Base-by-base conservation (phyloP, 495 filamentous ascomycete genomes). In the Aspergillus campestris region DNA sequence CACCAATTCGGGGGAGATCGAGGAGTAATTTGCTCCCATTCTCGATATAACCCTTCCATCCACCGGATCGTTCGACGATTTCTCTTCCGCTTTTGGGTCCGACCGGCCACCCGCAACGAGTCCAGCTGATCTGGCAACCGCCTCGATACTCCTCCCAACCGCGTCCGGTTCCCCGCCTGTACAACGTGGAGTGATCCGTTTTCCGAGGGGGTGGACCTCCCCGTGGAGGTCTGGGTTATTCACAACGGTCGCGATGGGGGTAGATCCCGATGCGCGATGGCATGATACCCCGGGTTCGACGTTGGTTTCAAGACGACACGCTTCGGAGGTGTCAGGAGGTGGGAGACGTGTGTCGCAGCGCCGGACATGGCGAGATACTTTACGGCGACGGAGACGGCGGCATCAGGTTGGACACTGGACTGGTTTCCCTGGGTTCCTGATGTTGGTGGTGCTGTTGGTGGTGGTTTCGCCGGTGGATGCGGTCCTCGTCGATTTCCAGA, bases 401-500 rank as follows among this genome's bases (percentile, higher is more conserved):
- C 12, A 15, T 29, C 53, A 48, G 45, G 5, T 31, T 43, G 13
- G 13, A 15, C 18, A 15, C 18, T 13, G 48, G 53, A 11, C 49
- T 49, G n/a, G 31, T 24, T 5, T 53, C 44, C 18, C 18, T 24
- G 18, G 18, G 18, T 24, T 24, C 4, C 18, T 24, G 49, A 36
- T 44, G 39, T 28, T 53, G 47, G 54, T 64, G 14, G 35, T 57
- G 28, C 13, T 65, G 12, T 29, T 61, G 4, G 48, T 39, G 2
- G 44, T 53, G 37, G 48, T 48, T 3, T 58, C 55, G 18, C 56
- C 64, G 11, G 50, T 57, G 10, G 41, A 44, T 7, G 85, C 86
- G 15, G 83, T 77, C 18, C 73, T 79, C 53, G 64, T 96, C 43
- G 65, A 77, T 32, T 95, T 92, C 60, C 74, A 87, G 5, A 96